A percentile compares a stretch with the other conserved stretches of the same genome.
Conservation (phyloP, 2,329 filamentous ascomycete species). For the Paraconiothyrium sp. region DNA sequence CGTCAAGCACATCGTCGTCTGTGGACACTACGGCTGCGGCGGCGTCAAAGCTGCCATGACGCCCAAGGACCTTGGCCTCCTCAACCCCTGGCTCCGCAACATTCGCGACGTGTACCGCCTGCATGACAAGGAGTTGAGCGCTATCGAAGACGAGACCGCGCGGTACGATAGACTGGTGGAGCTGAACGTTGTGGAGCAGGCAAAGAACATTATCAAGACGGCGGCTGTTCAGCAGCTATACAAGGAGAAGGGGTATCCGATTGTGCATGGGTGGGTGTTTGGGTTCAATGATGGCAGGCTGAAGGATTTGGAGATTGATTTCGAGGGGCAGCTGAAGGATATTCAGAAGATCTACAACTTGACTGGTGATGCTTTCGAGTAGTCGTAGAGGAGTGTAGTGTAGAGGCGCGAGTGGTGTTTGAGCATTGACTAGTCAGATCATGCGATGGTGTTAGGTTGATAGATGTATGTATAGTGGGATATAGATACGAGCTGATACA, state of each 20-base stretch:
- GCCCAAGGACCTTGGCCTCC: slow-evolving; percentile 72
- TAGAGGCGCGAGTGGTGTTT: neutral
- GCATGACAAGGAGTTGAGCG: slow-evolving; percentile 74
- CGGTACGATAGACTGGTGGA: slow-evolving; percentile 50
- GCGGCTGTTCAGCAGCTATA: slow-evolving; percentile 69
- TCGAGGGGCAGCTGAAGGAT: slow-evolving; percentile 63
- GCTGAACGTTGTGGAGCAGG: slow-evolving; percentile 51
- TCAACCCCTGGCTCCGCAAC: slow-evolving; percentile 79
- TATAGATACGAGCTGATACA: neutral
- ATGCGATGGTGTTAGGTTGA: neutral
- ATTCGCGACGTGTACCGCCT: slow-evolving; percentile 78
- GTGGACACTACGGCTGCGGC: slow-evolving; percentile 74
- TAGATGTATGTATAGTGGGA: neutral
- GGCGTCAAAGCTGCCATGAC: slow-evolving; percentile 71
- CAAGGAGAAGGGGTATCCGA: slow-evolving; percentile 69
- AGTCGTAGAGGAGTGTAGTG: slow-evolving; percentile 2
- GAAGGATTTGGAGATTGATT: slow-evolving; percentile 71
- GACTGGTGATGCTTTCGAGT: slow-evolving; percentile 26
- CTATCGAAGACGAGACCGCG: slow-evolving; percentile 34
- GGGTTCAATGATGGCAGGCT: slow-evolving; percentile 73
- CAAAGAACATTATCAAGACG: slow-evolving; percentile 52
- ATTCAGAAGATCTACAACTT: slow-evolving; percentile 73
- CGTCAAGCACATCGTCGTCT: slow-evolving; percentile 75
- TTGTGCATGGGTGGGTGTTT: slow-evolving; percentile 80
- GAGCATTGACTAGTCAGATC: neutral